A percentile compares a stretch with the other conserved stretches of the same genome.
These are phyloP conservation scores for Stropharia rugosoannulata DNA, from an alignment of 768 basidiomycete genomes.

Conservation along the genomic window DNA sequence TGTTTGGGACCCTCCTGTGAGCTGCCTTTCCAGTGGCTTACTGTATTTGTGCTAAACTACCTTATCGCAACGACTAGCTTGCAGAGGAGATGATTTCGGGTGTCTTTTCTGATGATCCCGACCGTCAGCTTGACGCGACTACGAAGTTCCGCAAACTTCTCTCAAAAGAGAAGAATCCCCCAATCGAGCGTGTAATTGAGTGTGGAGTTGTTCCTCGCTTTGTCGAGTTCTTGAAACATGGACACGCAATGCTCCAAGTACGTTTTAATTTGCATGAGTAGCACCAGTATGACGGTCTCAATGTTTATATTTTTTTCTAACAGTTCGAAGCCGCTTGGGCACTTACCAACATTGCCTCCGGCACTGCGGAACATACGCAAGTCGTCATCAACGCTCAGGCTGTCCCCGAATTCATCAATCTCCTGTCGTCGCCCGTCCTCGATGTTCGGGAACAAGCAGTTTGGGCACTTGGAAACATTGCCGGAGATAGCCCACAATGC, in stretches of 20 bases:
- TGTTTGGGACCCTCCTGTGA: conserved; percentile 78
- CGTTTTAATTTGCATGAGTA: conserved; percentile 16
- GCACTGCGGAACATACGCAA: conserved; percentile 97
- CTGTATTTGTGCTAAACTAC: conserved; percentile 6
- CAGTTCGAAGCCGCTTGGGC: conserved; percentile 99
- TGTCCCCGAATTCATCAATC: conserved; percentile 96
- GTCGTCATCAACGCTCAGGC: conserved; percentile 94
- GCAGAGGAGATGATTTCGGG: conserved; percentile 91
- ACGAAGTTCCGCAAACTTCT: conserved; percentile 98
- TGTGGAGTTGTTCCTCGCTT: conserved; percentile 97
- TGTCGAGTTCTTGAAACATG: conserved; percentile 86
- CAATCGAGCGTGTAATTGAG: conserved; percentile 97
- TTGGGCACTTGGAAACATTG: conserved; percentile 99
- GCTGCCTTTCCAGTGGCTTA: conserved; percentile 23
- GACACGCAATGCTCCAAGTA: conserved; percentile 85
- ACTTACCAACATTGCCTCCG: conserved; percentile 96
- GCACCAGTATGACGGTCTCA: conserved; percentile 5
- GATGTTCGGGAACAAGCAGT: conserved; percentile 99
- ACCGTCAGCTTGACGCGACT: conserved; percentile 93
- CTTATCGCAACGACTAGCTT: conserved; percentile 42
- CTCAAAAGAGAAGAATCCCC: conserved; percentile 99
- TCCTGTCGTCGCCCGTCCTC: conserved; percentile 89
- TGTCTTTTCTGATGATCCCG: conserved; percentile 89
- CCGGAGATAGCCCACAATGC: conserved; percentile 97
- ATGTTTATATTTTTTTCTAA: conserved; percentile 6